phyloP scores from a whole-genome alignment of 1,139 yeast genomes.

The Pichia sp. region DNA sequence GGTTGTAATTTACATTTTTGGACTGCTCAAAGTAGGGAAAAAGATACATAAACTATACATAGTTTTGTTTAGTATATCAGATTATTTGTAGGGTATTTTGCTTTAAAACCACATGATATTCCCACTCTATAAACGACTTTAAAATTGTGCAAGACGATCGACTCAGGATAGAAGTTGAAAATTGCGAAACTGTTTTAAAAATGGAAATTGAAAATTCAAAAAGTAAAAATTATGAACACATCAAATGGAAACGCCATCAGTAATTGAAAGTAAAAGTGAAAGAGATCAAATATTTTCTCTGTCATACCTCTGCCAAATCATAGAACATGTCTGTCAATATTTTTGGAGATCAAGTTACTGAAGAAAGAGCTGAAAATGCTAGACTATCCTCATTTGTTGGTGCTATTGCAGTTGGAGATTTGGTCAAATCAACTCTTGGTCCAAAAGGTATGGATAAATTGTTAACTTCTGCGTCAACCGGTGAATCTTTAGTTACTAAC shows the following conservation, averaged over 20 bases:
- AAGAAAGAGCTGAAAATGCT: conserved; percentile 96
- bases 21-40: background rate
- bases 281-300: background rate
- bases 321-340: conserved; percentile 66
- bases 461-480: conserved; percentile 78
- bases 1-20: background rate
- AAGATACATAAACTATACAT: background rate
- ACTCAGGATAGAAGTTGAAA: background rate
- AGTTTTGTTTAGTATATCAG: too few relatives aligned
- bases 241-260: background rate
- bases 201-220: background rate
- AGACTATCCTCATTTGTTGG: conserved; percentile 96
- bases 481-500: conserved; percentile 77
- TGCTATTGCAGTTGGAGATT: conserved; percentile 97
- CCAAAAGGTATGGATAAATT: conserved; percentile 99
- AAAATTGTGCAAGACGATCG: background rate
- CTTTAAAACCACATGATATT: too few relatives aligned
- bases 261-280: background rate
- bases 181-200: background rate
- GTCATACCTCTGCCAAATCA: background rate
- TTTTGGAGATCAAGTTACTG: conserved; percentile 95
- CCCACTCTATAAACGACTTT: too few relatives aligned
- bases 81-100: too few relatives aligned
- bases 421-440: conserved; percentile 91
- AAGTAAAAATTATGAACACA: background rate